A percentile compares a stretch with the other conserved stretches of the same genome.
Evolutionary conservation across 208 protist species (phyloP).

Genomic region (Trypanosomatidae sp.): DNA sequence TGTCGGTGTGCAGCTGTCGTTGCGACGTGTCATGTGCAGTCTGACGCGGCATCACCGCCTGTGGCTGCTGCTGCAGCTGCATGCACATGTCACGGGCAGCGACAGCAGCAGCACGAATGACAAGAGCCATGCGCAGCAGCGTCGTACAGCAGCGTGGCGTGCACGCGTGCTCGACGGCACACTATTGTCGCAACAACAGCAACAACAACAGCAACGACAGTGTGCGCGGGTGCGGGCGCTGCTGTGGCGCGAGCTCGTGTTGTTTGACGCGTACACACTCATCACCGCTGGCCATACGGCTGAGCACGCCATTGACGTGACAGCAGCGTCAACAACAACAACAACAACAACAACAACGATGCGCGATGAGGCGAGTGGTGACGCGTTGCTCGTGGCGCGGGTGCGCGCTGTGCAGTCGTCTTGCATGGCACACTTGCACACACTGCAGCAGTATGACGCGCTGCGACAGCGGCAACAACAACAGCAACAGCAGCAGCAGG

Average conservation of each 20-base stretch:
- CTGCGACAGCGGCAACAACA: too few species aligned
- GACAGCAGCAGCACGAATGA: neutral
- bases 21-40: conserved; percentile 47
- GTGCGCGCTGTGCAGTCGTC: too few species aligned
- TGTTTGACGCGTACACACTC: conserved; percentile 66
- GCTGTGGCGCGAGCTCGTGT: conserved; percentile 44
- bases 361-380: too few species aligned
- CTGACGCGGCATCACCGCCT: conserved; percentile 37
- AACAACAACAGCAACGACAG: neutral
- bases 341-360: conserved; percentile 1
- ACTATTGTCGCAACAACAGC: neutral
- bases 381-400: too few species aligned
- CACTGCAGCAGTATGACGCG: too few species aligned
- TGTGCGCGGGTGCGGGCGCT: conserved; percentile 8
- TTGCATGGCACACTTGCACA: too few species aligned
- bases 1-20: conserved; percentile 31
- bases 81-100: conserved; percentile 15
- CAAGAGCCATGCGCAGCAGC: too few species aligned
- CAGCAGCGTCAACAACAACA: conserved; percentile 1
- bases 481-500: too few species aligned
- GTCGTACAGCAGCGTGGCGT: too few species aligned
- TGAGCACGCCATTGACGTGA: conserved; percentile 33
- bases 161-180: neutral
- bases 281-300: conserved; percentile 58
- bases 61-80: conserved; percentile 29